These are phyloP conservation scores for Salix brachista DNA, from an alignment of 345 rosid genomes.

Conservation along the genomic window DNA sequence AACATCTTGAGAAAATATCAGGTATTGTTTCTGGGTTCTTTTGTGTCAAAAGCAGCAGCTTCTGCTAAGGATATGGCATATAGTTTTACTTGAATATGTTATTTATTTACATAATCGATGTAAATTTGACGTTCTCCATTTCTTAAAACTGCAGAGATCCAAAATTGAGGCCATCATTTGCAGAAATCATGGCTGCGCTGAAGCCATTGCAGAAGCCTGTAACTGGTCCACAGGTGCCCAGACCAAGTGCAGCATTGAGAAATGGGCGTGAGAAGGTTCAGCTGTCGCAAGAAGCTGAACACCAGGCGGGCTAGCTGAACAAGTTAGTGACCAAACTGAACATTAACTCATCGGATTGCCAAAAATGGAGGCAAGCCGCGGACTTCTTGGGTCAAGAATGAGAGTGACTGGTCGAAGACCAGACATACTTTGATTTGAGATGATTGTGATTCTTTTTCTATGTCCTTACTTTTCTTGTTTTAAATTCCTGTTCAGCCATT, in stretches of 20 bases:
- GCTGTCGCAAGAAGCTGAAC: conserved; percentile 14
- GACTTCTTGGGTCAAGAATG: conserved; percentile 8
- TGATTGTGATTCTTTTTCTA: conserved; percentile 29
- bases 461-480: conserved; percentile 1
- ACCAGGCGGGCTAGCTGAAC: conserved; percentile 16
- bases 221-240: conserved; percentile 36
- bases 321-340: background rate
- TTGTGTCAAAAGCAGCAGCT: background rate
- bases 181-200: conserved; percentile 79
- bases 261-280: conserved; percentile 18
- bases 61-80: background rate
- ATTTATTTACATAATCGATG: background rate
- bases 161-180: conserved; percentile 77
- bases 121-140: conserved; percentile 8
- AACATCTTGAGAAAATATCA: background rate
- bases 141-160: conserved; percentile 54
- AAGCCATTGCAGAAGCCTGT: conserved; percentile 82
- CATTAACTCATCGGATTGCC: conserved; percentile 1
- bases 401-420: conserved; percentile 20
- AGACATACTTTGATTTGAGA: conserved; percentile 18
- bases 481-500: conserved; percentile 21
- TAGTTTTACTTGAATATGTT: background rate
- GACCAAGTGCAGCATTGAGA: conserved; percentile 33
- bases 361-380: conserved; percentile 8
- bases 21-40: background rate